A percentile compares a stretch with the other conserved stretches of the same genome.
These are phyloP conservation scores for Parastagonospora avenae DNA, from an alignment of 2,329 filamentous ascomycete genomes.

Conservation along the genomic window DNA sequence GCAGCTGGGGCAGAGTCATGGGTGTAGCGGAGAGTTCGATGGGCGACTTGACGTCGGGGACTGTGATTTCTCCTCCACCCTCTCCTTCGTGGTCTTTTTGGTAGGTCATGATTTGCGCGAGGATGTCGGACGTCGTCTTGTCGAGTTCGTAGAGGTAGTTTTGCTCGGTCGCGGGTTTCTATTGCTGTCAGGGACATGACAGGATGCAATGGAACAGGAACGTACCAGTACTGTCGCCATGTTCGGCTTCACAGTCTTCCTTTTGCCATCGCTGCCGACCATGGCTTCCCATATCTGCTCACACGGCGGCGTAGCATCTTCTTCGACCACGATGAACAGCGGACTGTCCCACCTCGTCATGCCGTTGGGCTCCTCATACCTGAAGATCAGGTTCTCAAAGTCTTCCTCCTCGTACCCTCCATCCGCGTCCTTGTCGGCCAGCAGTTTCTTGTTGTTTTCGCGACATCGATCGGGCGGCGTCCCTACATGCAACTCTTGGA, in stretches of 20 bases:
- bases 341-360: slow-evolving; percentile 87
- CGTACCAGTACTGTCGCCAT: slow-evolving; percentile 70
- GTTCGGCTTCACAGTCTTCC: slow-evolving; percentile 73
- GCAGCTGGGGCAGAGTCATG: slow-evolving; percentile 74
- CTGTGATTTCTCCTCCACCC: slow-evolving; percentile 62
- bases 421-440: slow-evolving; percentile 49
- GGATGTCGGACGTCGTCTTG: slow-evolving; percentile 76
- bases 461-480: slow-evolving; percentile 61
- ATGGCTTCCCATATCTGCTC: slow-evolving; percentile 77
- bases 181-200: slow-evolving; percentile 3
- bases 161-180: slow-evolving; percentile 64
- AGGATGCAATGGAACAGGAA: not conserved
- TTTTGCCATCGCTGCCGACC: slow-evolving; percentile 63
- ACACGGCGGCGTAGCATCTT: slow-evolving; percentile 71
- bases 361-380: slow-evolving; percentile 84
- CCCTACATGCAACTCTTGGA: slow-evolving; percentile 61
- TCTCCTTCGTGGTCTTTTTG: slow-evolving; percentile 68
- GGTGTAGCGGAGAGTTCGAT: slow-evolving; percentile 70
- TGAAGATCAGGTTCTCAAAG: slow-evolving; percentile 79
- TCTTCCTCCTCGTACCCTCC: slow-evolving; percentile 63
- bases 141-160: slow-evolving; percentile 84
- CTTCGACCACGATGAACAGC: slow-evolving; percentile 77
- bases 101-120: slow-evolving; percentile 71
- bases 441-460: slow-evolving; percentile 63
- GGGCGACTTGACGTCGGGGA: slow-evolving; percentile 60